phyloP scores from a whole-genome alignment of 2,329 filamentous ascomycete genomes.

The Zasmidium angulare region DNA sequence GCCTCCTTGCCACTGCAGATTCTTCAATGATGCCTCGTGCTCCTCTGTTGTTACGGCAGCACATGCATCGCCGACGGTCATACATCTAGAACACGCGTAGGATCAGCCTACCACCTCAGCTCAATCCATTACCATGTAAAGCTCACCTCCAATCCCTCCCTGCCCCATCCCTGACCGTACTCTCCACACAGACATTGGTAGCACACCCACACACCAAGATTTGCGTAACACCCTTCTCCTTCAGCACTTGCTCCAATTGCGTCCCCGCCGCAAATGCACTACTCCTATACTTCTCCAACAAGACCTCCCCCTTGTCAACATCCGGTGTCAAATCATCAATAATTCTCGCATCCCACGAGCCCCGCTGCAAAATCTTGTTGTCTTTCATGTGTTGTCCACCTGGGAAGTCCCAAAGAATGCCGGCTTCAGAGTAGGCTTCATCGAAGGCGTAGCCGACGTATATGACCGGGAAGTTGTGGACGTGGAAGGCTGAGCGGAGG shows the following conservation, averaged over 20 bases:
- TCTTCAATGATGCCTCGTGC: not conserved
- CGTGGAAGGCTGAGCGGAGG: conserved; percentile 3
- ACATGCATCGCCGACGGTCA: conserved; percentile 10
- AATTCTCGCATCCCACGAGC: conserved; percentile 13
- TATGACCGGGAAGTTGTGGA: conserved; percentile 11
- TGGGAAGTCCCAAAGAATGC: not conserved
- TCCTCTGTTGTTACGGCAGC: not conserved
- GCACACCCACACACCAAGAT: conserved; percentile 12
- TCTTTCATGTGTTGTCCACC: not conserved
- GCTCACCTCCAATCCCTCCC: conserved; percentile 1
- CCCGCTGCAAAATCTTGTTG: conserved; percentile 1
- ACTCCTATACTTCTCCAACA: conserved; percentile 13
- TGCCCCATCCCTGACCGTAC: conserved; percentile 11
- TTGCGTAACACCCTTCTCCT: conserved; percentile 4
- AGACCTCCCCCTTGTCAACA: not conserved
- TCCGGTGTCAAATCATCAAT: conserved; percentile 13
- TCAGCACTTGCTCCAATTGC: conserved; percentile 6
- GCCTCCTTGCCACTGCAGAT: not conserved
- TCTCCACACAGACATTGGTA: conserved; percentile 17
- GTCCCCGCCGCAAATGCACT: conserved; percentile 11
- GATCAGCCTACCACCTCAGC: not conserved
- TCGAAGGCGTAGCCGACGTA: conserved; percentile 7
- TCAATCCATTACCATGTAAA: not conserved
- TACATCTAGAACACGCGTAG: not conserved
- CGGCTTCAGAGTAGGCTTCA: conserved; percentile 8